Percentiles rank a stretch among this genome's conserved stretches.
phyloP scores from a whole-genome alignment of 2,329 filamentous ascomycete genomes.

The Colletotrichum lini region DNA sequence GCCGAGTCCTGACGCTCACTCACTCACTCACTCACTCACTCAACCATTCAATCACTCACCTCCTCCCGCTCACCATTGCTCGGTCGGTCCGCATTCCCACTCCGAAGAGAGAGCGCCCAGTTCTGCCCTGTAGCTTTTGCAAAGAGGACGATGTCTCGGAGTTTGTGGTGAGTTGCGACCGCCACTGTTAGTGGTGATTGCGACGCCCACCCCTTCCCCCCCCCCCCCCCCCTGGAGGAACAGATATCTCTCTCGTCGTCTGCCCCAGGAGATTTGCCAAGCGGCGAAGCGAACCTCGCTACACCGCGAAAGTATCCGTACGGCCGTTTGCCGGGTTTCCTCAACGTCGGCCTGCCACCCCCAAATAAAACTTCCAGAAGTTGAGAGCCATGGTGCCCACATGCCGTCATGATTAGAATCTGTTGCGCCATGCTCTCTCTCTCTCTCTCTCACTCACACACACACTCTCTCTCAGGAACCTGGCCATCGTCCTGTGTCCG shows the following conservation, averaged over 20 bases:
- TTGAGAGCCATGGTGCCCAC: too few relatives aligned
- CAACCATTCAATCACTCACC: too few relatives aligned
- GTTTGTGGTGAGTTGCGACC: background rate
- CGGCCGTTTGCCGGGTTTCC: background rate
- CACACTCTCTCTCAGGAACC: too few relatives aligned
- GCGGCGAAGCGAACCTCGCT: too few relatives aligned
- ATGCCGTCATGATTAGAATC: too few relatives aligned
- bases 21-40: background rate
- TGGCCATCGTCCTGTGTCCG: slow-evolving; percentile 3
- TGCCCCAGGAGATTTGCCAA: too few relatives aligned
- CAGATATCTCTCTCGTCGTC: too few relatives aligned
- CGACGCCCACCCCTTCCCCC: too few relatives aligned
- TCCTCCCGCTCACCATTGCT: background rate
- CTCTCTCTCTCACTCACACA: too few relatives aligned
- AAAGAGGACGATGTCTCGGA: slow-evolving; percentile 24
- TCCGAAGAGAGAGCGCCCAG: background rate
- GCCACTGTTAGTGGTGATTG: background rate
- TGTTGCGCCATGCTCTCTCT: too few relatives aligned
- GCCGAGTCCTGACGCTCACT: background rate
- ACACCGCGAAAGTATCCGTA: background rate
- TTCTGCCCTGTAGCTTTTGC: slow-evolving; percentile 19
- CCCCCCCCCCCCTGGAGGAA: too few relatives aligned
- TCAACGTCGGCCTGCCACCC: background rate
- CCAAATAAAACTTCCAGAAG: too few relatives aligned
- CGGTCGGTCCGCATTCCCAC: slow-evolving; percentile 14